Evolutionary conservation across 202 grass and related monocot species (phyloP), one percentile per base, ranked within the genome.

Genomic region (Brachypodium distachyon): DNA sequence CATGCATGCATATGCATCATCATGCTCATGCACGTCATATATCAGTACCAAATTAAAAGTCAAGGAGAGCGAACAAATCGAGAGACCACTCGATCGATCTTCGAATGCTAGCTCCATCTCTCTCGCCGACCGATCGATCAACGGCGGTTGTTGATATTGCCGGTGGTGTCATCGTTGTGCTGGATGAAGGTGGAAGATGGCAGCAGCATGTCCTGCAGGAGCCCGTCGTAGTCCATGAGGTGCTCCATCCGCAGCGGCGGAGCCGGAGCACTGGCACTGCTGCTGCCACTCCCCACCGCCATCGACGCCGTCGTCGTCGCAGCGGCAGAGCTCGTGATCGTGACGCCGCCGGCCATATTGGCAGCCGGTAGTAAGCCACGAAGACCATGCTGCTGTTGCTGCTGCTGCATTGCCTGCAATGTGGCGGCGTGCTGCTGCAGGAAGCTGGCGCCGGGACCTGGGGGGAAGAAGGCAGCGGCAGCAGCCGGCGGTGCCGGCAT

Each of bases 191-290:
- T n/a, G n/a, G 92, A 79, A 43, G 92, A 73, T 33, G 91, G 89
- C 21, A 75, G 43, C 0, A 91, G 72, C 82, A 95, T 92, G 91
- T 99, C 96, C 76, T 99, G 89, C 56, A 99, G 53, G 34, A 99
- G 87, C 3, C 92, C 92, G 18, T 99, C 87, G 81, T 95, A 87
- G 39, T 83, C 78, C 75, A 93, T 85, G 66, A 89, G 74, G 51
- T 68, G 86, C 82, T 88, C 85, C 75, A 88, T 74, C 43, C 79
- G 47, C 19, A 83, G 83, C 19, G 74, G n/a, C n/a, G n/a, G n/a
- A n/a, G n/a, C n/a, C n/a, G n/a, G n/a, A n/a, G n/a, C n/a, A n/a
- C n/a, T n/a, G n/a, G n/a, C n/a, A n/a, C n/a, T n/a, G n/a, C n/a
- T n/a, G n/a, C n/a, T n/a, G n/a, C n/a, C n/a, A n/a, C n/a, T n/a